phyloP scores from a whole-genome alignment of 352 stramenopile genomes.

The Paralagenidium karlingii region DNA sequence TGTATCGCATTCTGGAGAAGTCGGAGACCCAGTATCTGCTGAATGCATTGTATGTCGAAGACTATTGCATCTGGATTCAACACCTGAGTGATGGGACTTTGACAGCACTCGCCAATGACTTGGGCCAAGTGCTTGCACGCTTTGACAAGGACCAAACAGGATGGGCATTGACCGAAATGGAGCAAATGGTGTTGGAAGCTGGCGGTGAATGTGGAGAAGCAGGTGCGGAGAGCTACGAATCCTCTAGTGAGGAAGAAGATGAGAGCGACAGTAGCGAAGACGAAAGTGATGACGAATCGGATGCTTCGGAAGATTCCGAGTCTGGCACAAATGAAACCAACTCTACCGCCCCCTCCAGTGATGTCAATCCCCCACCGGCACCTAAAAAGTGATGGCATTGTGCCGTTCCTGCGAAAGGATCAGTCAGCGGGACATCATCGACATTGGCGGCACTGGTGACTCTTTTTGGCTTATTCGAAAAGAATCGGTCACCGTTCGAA shows the following conservation, averaged over 20 bases:
- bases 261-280: conserved; percentile 7
- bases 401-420: too few relatives aligned
- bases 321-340: too few relatives aligned
- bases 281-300: conserved; percentile 9
- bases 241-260: conserved; percentile 2
- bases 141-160: conserved; percentile 61
- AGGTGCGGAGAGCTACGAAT: conserved; percentile 4
- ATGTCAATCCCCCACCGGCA: too few relatives aligned
- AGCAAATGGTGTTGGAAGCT: conserved; percentile 33
- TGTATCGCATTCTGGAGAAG: conserved; percentile 89
- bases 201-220: conserved; percentile 1
- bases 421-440: too few relatives aligned
- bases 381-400: too few relatives aligned
- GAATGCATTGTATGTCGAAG: conserved; percentile 93
- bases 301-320: too few relatives aligned
- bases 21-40: conserved; percentile 95
- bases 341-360: too few relatives aligned
- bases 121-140: conserved; percentile 11
- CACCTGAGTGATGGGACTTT: conserved; percentile 38
- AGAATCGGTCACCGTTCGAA: too few relatives aligned
- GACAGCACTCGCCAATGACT: conserved; percentile 14
- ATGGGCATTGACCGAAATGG: conserved; percentile 67
- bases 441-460: too few relatives aligned
- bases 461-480: too few relatives aligned
- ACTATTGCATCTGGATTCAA: conserved; percentile 87